Conservation (phyloP, 1,284 basidiomycete genomes). For the Microbotryum violaceum region DNA sequence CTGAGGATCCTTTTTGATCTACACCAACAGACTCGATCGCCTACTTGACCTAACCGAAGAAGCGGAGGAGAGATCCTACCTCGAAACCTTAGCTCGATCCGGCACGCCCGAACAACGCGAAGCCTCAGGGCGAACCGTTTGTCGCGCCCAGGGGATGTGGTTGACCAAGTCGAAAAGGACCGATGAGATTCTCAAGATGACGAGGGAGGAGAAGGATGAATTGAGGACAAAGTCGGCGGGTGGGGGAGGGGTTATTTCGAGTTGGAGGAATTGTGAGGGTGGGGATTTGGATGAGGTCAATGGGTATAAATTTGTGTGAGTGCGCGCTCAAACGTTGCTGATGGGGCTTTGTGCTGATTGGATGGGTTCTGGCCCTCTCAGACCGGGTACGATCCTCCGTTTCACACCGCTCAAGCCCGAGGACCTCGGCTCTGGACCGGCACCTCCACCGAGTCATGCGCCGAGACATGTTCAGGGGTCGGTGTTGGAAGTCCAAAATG, state of each 20-base stretch:
- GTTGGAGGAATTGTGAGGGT: constrained; percentile 2
- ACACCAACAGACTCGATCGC: constrained; percentile 14
- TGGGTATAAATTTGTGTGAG: constrained; percentile 17
- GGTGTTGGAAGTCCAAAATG: constrained; percentile 17
- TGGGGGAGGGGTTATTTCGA: background rate
- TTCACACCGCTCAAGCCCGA: constrained; percentile 6
- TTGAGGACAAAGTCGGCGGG: background rate
- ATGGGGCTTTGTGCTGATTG: no score
- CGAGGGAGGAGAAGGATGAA: constrained; percentile 7
- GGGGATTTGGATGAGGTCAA: constrained; percentile 1
- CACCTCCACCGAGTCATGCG: background rate
- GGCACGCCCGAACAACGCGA: constrained; percentile 21
- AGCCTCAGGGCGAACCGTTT: constrained; percentile 11
- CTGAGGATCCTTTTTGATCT: no score
- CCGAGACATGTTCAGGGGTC: constrained; percentile 12
- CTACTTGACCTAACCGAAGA: constrained; percentile 14
- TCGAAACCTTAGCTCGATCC: constrained; percentile 5
- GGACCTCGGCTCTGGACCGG: background rate
- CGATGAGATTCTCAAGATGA: constrained; percentile 8
- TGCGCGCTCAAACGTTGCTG: background rate
- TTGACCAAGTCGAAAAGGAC: constrained; percentile 10
- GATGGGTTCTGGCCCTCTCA: background rate
- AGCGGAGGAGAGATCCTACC: constrained; percentile 24
- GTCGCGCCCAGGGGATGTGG: constrained; percentile 17
- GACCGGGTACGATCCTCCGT: constrained; percentile 16